These are phyloP conservation scores for Quercus mongolica DNA, from an alignment of 306 rosid genomes.

Conservation along the genomic window DNA sequence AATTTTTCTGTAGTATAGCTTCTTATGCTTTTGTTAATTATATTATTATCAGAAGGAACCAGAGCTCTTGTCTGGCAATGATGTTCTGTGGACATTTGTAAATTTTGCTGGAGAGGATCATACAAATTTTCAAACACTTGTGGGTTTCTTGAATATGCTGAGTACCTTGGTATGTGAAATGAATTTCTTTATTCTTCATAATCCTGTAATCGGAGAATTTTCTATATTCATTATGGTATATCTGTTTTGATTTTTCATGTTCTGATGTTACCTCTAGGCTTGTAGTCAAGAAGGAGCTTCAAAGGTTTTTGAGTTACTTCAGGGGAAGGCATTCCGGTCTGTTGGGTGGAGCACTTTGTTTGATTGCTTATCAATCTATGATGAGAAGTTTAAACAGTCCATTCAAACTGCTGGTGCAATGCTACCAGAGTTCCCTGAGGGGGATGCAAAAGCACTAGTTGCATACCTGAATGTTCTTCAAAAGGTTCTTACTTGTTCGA, in stretches of 20 bases:
- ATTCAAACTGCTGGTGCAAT: slow-evolving; percentile 82
- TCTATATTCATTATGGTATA: background rate
- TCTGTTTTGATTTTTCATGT: slow-evolving; percentile 1
- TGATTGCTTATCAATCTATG: slow-evolving; percentile 88
- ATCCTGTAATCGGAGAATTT: slow-evolving; percentile 9
- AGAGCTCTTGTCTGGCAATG: slow-evolving; percentile 86
- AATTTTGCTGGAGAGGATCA: slow-evolving; percentile 99
- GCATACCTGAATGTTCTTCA: slow-evolving; percentile 86
- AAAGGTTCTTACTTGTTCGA: slow-evolving; percentile 48
- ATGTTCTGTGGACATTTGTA: slow-evolving; percentile 95
- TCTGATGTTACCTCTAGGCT: slow-evolving; percentile 54
- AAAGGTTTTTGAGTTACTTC: slow-evolving; percentile 90
- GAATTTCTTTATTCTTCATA: slow-evolving; percentile 9
- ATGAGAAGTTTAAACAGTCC: slow-evolving; percentile 91
- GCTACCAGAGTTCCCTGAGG: slow-evolving; percentile 89
- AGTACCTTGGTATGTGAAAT: slow-evolving; percentile 75
- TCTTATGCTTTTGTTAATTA: slow-evolving; percentile 13
- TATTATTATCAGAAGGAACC: slow-evolving; percentile 73
- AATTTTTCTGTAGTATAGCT: background rate
- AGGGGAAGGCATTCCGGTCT: slow-evolving; percentile 92
- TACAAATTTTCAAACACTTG: slow-evolving; percentile 86
- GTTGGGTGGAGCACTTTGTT: slow-evolving; percentile 98
- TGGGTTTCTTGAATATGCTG: slow-evolving; percentile 93
- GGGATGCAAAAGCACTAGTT: slow-evolving; percentile 96
- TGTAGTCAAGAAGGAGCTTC: slow-evolving; percentile 90